A percentile compares a stretch with the other conserved stretches of the same genome.
Conservation (phyloP, 2,329 filamentous ascomycete genomes). For the Huntiella bhutanensis region DNA sequence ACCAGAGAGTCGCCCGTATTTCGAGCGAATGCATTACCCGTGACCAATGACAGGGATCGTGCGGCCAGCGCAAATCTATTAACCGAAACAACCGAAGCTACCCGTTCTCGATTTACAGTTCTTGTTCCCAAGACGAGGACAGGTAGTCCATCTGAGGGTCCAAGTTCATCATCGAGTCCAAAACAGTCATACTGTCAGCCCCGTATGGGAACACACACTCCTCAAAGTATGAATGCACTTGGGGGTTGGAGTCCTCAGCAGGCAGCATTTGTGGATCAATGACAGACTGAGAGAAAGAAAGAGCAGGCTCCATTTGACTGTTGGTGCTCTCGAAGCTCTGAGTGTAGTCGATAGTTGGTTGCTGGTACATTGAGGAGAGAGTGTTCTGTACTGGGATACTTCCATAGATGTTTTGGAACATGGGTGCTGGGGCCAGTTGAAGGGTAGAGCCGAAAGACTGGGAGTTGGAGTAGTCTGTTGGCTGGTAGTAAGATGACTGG, state of each 20-base stretch:
- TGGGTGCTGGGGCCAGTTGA: too few species aligned
- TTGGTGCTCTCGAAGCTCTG: neutral
- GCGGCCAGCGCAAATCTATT: neutral
- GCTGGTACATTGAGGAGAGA: too few species aligned
- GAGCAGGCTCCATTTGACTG: neutral
- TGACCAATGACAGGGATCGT: too few species aligned
- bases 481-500: too few species aligned
- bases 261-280: conserved; percentile 1
- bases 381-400: too few species aligned
- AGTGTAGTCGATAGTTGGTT: too few species aligned
- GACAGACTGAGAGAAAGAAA: neutral
- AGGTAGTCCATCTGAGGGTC: conserved; percentile 14
- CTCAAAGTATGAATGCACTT: conserved; percentile 3
- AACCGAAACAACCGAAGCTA: neutral
- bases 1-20: too few species aligned
- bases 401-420: too few species aligned
- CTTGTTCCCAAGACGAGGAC: conserved; percentile 5
- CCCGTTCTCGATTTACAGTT: neutral
- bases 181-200: conserved; percentile 12
- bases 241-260: neutral
- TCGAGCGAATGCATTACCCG: too few species aligned
- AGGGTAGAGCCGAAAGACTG: too few species aligned
- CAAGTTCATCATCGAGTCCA: conserved; percentile 13
- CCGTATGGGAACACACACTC: conserved; percentile 7
- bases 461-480: too few species aligned